Evolutionary conservation across 2,329 filamentous ascomycete genomes (phyloP).

Genomic region (Neonectria sp.): DNA sequence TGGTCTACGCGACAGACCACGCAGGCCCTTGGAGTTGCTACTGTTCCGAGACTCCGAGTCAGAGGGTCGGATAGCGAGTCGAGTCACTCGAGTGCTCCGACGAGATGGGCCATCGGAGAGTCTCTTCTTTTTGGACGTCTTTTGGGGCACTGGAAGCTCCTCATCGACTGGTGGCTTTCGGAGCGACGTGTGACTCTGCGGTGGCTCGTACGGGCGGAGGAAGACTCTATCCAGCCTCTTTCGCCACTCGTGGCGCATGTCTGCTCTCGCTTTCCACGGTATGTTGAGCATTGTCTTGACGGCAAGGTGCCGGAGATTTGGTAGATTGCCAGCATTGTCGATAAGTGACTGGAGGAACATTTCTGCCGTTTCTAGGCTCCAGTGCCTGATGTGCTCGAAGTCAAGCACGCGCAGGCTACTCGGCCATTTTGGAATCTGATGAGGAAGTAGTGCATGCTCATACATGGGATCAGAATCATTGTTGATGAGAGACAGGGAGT

Average conservation of each 20-base stretch:
- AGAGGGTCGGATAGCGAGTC: slow-evolving; percentile 50
- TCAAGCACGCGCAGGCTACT: slow-evolving; percentile 78
- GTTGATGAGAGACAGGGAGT: slow-evolving; percentile 65
- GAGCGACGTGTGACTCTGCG: slow-evolving; percentile 49
- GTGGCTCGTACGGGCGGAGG: slow-evolving; percentile 63
- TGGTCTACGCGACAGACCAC: slow-evolving; percentile 38
- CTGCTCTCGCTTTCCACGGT: slow-evolving; percentile 85
- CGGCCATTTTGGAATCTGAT: slow-evolving; percentile 85
- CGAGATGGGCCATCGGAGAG: slow-evolving; percentile 50
- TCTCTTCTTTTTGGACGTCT: slow-evolving; percentile 37
- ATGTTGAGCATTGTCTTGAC: slow-evolving; percentile 85
- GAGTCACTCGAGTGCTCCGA: slow-evolving; percentile 56
- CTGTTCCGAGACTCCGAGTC: slow-evolving; percentile 45
- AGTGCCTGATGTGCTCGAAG: slow-evolving; percentile 83
- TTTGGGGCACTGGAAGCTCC: slow-evolving; percentile 11
- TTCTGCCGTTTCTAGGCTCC: slow-evolving; percentile 78
- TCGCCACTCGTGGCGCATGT: slow-evolving; percentile 85
- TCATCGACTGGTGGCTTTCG: slow-evolving; percentile 33
- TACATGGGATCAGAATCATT: slow-evolving; percentile 82
- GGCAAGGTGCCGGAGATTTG: slow-evolving; percentile 76
- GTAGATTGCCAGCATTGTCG: slow-evolving; percentile 76
- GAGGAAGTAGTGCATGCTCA: slow-evolving; percentile 73
- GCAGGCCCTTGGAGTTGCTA: slow-evolving; percentile 35
- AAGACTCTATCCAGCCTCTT: slow-evolving; percentile 79
- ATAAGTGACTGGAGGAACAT: slow-evolving; percentile 86